Base-by-base conservation (phyloP, 225 moss, liverwort and hornwort genomes). In the Asterella californica region DNA sequence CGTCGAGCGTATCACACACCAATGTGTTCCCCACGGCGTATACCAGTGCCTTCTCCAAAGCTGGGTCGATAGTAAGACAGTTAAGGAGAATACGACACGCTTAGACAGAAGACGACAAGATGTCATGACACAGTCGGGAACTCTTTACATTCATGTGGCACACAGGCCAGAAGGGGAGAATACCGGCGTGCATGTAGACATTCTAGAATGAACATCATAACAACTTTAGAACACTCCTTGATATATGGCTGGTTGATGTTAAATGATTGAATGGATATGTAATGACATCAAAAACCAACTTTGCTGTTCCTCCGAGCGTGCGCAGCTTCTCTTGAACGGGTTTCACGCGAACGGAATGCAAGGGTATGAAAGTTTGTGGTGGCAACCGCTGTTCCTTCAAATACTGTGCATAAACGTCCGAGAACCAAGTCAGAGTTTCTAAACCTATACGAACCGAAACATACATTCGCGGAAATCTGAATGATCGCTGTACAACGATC, bases 301-400 rank as follows among this genome's bases (percentile, higher is more conserved):
- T 99, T 76, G 99, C 99, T 74, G 99, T 86, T 81, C 99, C 95
- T 54, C 97, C 95, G 66, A 95, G 88, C 55, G 91, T 85, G 75
- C 99, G 93, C 75, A 95, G 81, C 88, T 88, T 95, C 84, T 99
- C 99, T 21, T 95, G 99, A 79, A 95, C 55, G 1, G 92, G 89
- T 79, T 99, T 99, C 68, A 95, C 92, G 59, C 95, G 91, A 68
- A 95, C 90, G 63, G 92, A 84, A 77, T 95, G 99, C 79, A 99
- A 75, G 19, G 99, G 99, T 82, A 99, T 95, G 85, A 99, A 99
- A 12, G 92, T 93, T 80, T 91, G 90, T 54, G 99, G 99, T 75
- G 93, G 91, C 79, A 99, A 78, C 45, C 99, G 91, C 83, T 99
- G 92, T 85, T 99, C 99, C 87, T 99, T 99, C 89, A 99, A 75